Percentiles rank a stretch among this genome's conserved stretches.
phyloP scores from a whole-genome alignment of 345 rosid genomes.

The Camelina neglecta region DNA sequence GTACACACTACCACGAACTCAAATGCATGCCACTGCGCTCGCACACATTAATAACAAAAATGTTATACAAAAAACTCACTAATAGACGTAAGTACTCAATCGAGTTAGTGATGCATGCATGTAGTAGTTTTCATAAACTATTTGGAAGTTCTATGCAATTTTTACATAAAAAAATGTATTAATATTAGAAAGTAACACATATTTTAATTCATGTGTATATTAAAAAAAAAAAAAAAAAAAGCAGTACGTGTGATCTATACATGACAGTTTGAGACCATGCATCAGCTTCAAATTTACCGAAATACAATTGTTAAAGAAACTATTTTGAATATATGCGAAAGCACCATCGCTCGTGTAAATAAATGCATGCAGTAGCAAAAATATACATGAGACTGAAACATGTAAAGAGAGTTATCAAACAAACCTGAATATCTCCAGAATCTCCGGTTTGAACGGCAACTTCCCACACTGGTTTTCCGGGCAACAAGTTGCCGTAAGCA shows the following conservation, averaged over 20 bases:
- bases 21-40: constrained; percentile 71
- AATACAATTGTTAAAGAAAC: not conserved
- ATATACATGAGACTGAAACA: not conserved
- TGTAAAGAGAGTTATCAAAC: not conserved
- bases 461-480: constrained; percentile 82
- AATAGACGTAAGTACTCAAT: constrained; percentile 14
- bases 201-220: not conserved
- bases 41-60: not conserved
- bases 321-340: not conserved
- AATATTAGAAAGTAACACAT: not conserved
- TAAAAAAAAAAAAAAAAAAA: not conserved
- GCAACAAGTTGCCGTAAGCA: constrained; percentile 51
- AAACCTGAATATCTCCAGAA: constrained; percentile 66
- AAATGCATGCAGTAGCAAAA: constrained; percentile 1
- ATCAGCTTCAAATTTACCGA: not conserved
- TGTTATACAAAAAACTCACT: not conserved
- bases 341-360: not conserved
- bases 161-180: not conserved
- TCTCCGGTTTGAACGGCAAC: constrained; percentile 64
- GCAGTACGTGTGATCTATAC: not conserved
- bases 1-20: constrained; percentile 75
- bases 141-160: constrained; percentile 4
- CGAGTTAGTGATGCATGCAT: constrained; percentile 32
- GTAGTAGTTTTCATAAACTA: constrained; percentile 15
- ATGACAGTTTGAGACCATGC: not conserved